Base-by-base conservation (phyloP, 306 rosid genomes). In the Casuarina equisetifolia region DNA sequence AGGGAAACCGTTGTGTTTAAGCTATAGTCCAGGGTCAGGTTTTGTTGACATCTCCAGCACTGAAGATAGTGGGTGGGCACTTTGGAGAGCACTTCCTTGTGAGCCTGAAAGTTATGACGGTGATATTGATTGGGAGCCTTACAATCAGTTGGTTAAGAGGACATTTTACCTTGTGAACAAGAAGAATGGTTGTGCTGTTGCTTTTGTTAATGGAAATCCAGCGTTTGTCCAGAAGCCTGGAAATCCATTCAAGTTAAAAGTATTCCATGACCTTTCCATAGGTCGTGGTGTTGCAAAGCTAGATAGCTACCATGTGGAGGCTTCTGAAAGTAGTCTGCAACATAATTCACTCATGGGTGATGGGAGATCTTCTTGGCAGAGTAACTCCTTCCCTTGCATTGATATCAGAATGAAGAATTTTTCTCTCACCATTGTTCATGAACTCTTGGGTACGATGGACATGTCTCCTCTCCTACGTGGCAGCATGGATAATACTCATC, bases 181-280 rank as follows among this genome's bases (percentile, higher is more conserved):
- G 88, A 90, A 76, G 88, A 94, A 86, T 78, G 89, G 85, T 79
- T 92, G 88, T 83, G 93, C 89, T 83, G 82, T 94, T 86, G 97
- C 97, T 75, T 89, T 92, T 38, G 76, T 89, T 78, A 96, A 92
- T 92, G 93, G 89, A 73, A 73, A 89, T 87, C 92, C 87, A 19
- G 95, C 90, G 88, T 91, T 90, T 75, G 93, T 94, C 58, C 82
- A 70, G 79, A 92, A 89, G 86, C 98, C 97, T 79, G 98, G 98
- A 83, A 90, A 84, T 84, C 95, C 93, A 55, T 86, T 92, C 83
- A 94, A 94, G 90, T 91, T 92, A 63, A 94, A 92, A 88, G 85
- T 94, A 58, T 87, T 94, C 71, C 76, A 74, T 66, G 86, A 89
- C 71, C 75, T 79, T 80, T 63, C 84, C 72, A 51, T 61, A 64